A percentile compares a stretch with the other conserved stretches of the same genome.
Conservation (phyloP, 306 rosid species). For the Prunus mira region DNA sequence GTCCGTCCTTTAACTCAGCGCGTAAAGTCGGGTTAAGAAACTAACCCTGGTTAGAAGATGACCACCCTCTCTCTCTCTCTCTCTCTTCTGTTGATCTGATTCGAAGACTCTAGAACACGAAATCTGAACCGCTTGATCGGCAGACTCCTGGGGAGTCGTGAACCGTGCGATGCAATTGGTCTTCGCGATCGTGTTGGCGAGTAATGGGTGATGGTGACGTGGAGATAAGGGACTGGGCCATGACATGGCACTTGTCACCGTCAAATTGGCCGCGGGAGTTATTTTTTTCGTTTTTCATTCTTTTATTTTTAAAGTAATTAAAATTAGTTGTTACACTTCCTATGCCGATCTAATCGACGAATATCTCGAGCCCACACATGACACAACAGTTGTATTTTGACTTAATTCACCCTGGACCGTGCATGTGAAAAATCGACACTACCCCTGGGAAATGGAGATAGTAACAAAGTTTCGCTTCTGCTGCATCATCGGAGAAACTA, state of each 20-base stretch:
- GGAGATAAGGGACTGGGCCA: conserved; percentile 54
- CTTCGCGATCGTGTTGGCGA: background rate
- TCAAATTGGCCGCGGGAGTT: background rate
- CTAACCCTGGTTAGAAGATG: conserved; percentile 44
- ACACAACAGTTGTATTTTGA: background rate
- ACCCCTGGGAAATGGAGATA: background rate
- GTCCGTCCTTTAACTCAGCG: conserved; percentile 51
- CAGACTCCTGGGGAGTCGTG: conserved; percentile 6
- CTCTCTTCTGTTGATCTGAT: background rate
- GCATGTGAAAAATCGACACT: conserved; percentile 7
- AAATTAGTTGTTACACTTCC: conserved; percentile 6
- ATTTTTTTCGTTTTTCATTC: background rate
- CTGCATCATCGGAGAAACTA: background rate
- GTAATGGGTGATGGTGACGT: conserved; percentile 31
- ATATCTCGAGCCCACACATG: background rate
- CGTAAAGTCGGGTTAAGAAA: conserved; percentile 27
- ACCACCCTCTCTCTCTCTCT: conserved; percentile 24
- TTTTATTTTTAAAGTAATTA: background rate
- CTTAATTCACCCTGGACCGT: background rate
- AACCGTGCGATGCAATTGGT: conserved; percentile 26
- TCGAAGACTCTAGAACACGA: conserved; percentile 68
- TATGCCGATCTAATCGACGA: conserved; percentile 28
- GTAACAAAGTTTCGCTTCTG: background rate
- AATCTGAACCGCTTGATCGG: conserved; percentile 33
- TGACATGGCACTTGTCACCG: conserved; percentile 29